These are phyloP conservation scores for Trichoderma orchidacearum DNA, from an alignment of 495 filamentous ascomycete species.

Conservation along the genomic window DNA sequence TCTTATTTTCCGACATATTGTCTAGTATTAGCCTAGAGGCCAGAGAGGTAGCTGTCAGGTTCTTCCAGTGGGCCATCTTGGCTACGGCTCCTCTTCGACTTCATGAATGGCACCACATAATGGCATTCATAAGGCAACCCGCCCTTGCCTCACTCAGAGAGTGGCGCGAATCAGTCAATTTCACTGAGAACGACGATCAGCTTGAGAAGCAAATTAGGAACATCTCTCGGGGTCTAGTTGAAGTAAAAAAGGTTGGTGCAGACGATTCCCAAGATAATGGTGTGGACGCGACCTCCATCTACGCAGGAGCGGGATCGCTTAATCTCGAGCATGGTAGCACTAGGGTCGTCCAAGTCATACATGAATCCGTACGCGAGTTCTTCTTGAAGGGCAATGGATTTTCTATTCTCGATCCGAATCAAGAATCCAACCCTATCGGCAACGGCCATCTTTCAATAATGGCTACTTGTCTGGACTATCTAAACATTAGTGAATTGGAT, in stretches of 20 bases:
- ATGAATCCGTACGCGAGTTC: conserved; percentile 7
- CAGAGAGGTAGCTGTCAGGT: neutral
- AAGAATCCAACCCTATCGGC: neutral
- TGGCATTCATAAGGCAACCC: conserved; percentile 7
- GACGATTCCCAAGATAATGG: neutral
- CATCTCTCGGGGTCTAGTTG: conserved; percentile 4
- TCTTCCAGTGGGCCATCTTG: conserved; percentile 9
- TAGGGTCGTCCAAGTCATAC: conserved; percentile 5
- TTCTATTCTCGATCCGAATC: neutral
- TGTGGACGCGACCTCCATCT: neutral
- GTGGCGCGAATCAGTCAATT: conserved; percentile 4
- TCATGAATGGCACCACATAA: conserved; percentile 10
- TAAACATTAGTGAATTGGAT: conserved; percentile 5
- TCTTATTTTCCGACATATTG: neutral
- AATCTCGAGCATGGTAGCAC: conserved; percentile 1
- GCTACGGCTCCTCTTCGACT: conserved; percentile 5
- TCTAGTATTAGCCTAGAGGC: neutral
- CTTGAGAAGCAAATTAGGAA: conserved; percentile 1
- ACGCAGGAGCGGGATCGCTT: conserved; percentile 2
- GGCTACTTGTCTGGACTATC: conserved; percentile 6
- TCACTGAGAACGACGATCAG: conserved; percentile 4
- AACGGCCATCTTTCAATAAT: conserved; percentile 7
- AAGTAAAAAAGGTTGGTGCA: neutral
- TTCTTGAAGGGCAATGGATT: conserved; percentile 2
- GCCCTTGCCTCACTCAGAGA: neutral